A percentile compares a stretch with the other conserved stretches of the same genome.
phyloP scores from a whole-genome alignment of 768 basidiomycete species.

The Calvatia gigantea region DNA sequence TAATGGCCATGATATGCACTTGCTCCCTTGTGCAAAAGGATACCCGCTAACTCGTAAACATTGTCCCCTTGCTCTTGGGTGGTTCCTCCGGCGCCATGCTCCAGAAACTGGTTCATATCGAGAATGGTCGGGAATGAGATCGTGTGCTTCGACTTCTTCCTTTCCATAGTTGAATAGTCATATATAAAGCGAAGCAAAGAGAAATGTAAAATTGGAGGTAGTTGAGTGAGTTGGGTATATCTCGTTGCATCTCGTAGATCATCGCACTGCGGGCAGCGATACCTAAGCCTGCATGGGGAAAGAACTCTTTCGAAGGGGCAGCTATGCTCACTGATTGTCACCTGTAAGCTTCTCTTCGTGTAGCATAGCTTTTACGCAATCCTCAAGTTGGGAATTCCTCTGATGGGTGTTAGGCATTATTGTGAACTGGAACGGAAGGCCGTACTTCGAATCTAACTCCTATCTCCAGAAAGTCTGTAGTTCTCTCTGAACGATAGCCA shows the following conservation, averaged over 20 bases:
- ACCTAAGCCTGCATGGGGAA: conserved; percentile 40
- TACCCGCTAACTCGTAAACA: conserved; percentile 80
- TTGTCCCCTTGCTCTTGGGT: conserved; percentile 20
- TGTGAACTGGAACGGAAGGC: background rate
- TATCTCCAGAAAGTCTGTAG: conserved; percentile 79
- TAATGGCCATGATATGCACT: conserved; percentile 93
- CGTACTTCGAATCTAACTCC: conserved; percentile 80
- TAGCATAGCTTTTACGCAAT: conserved; percentile 62
- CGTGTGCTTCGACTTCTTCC: conserved; percentile 82
- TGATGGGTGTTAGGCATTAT: conserved; percentile 23
- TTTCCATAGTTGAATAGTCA: conserved; percentile 70
- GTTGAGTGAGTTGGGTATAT: conserved; percentile 59
- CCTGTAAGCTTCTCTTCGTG: conserved; percentile 71
- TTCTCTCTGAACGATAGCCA: conserved; percentile 59
- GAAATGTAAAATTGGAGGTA: conserved; percentile 90
- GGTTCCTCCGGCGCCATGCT: conserved; percentile 16
- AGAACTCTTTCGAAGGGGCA: background rate
- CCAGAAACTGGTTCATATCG: conserved; percentile 68
- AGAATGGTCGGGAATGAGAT: conserved; percentile 75
- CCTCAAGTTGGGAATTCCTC: conserved; percentile 72
- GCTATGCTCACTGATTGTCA: conserved; percentile 71
- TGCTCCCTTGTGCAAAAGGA: conserved; percentile 86
- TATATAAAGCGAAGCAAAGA: conserved; percentile 93
- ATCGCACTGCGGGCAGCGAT: conserved; percentile 75
- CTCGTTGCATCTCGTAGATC: conserved; percentile 76